These are phyloP conservation scores for Pyrus bretschneideri DNA, from an alignment of 306 rosid genomes.

Conservation along the genomic window DNA sequence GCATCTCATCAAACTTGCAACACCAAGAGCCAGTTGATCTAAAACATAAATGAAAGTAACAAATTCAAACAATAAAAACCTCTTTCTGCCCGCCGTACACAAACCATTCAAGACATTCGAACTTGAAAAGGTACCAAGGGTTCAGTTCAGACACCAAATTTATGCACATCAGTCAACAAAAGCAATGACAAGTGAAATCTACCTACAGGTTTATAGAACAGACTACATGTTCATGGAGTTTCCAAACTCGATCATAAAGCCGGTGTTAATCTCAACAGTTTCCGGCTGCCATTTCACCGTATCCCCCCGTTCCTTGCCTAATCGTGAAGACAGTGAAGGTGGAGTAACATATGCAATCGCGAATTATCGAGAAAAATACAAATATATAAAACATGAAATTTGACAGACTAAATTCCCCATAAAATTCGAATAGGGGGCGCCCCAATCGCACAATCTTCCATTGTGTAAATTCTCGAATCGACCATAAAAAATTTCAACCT, in stretches of 20 bases:
- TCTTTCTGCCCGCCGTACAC: neutral
- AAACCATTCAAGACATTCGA: neutral
- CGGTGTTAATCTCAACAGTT: neutral
- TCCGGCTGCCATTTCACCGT: neutral
- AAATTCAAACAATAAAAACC: neutral
- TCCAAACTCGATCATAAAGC: neutral
- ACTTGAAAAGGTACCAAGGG: neutral
- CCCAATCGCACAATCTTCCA: neutral
- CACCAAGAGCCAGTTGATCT: neutral
- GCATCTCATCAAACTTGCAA: conserved; percentile 1
- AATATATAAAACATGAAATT: neutral
- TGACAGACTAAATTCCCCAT: neutral
- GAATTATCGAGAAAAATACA: neutral
- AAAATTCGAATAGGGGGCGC: neutral
- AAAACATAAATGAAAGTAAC: neutral
- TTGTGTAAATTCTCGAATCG: neutral
- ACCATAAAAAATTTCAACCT: neutral
- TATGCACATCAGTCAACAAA: neutral
- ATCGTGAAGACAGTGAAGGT: neutral
- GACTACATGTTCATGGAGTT: neutral
- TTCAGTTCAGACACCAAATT: neutral
- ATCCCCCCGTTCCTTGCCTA: neutral
- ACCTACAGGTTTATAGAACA: neutral
- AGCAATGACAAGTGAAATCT: neutral
- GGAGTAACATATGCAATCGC: neutral